Evolutionary conservation across 352 stramenopile species (phyloP).

Genomic region (Pythium sp.): DNA sequence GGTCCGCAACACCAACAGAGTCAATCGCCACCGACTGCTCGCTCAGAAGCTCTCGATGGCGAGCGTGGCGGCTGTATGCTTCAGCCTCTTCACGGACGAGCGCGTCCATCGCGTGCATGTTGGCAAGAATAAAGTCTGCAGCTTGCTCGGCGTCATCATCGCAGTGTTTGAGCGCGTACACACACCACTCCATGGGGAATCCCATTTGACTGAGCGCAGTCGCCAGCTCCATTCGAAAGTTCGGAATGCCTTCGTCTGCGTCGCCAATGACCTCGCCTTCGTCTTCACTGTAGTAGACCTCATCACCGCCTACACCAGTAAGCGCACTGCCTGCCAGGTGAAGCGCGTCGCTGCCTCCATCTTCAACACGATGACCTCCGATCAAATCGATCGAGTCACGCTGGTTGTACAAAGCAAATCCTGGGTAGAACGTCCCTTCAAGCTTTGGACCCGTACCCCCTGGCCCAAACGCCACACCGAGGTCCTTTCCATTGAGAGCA

Average conservation of each 20-base stretch:
- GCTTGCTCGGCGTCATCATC: constrained; percentile 82
- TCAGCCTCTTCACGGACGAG: constrained; percentile 78
- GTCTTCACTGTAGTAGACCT: constrained; percentile 83
- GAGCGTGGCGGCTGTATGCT: constrained; percentile 35
- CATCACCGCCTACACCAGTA: constrained; percentile 37
- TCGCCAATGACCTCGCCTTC: constrained; percentile 58
- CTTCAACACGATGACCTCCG: constrained; percentile 80
- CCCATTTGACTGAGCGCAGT: constrained; percentile 83
- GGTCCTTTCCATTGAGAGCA: constrained; percentile 86
- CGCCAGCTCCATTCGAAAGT: constrained; percentile 83
- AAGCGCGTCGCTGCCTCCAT: constrained; percentile 34
- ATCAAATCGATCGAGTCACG: constrained; percentile 85
- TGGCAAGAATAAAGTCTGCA: constrained; percentile 80
- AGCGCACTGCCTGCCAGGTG: constrained; percentile 29
- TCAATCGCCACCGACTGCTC: constrained; percentile 12
- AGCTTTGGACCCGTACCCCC: constrained; percentile 81
- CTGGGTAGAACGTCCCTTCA: constrained; percentile 84
- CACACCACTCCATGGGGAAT: constrained; percentile 86
- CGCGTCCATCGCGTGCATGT: constrained; percentile 81
- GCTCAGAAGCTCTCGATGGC: constrained; percentile 46
- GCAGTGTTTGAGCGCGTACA: constrained; percentile 79
- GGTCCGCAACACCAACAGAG: not conserved
- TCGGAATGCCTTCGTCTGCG: constrained; percentile 57
- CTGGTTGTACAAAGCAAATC: constrained; percentile 87
- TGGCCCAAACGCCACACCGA: constrained; percentile 87